Base-by-base conservation (phyloP, 2,329 filamentous ascomycete genomes). In the Paracamarosporium sp. region DNA sequence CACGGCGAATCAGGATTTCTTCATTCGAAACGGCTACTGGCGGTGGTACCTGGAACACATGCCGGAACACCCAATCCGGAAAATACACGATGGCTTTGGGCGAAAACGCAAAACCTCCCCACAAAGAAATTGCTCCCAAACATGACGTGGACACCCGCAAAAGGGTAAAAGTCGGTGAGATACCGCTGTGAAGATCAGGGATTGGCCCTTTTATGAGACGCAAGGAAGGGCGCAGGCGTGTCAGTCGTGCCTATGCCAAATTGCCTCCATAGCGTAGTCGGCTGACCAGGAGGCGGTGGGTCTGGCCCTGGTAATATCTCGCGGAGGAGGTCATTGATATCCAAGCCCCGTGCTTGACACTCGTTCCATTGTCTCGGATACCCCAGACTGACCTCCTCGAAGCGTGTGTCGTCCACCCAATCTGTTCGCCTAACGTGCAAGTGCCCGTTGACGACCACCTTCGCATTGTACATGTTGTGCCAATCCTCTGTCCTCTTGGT, bases 331-430 rank as follows among this genome's bases (percentile, higher is more conserved):
- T 79, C 75, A 54, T 81, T 81, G 57, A 82, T 74, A 57, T 79
- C 78, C 53, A 80, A 60, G 5, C 79, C 80, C 7, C 66, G 71
- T 15, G 78, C 74, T 47, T 76, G 76, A 41, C 75, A 77, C 6
- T 78, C 73, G 51, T 80, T 73, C 80, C 80, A 82, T 54, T 82
- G 80, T 50, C 75, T 64, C 25, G 80, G 80, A 61, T 82, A 82
- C n/a, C 80, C 80, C 47, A 81, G 59, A 53, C 76, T 79, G 46
- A 78, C 76, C 62, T 82, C 80, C 62, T 82, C 80, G 55, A 81
- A 82, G 20, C 80, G 71, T 30, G 79, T 79, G 13, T 74, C 70
- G 59, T 81, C 79, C 40, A 74, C 77, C 77, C 79, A 82, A 60
- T 82, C 80, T 4, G 80, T 82, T 13, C 80, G 65, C 33, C 79